A percentile compares a stretch with the other conserved stretches of the same genome.
Evolutionary conservation across 805 yeast species (phyloP).

Genomic region (Wickerhamomyces alni): DNA sequence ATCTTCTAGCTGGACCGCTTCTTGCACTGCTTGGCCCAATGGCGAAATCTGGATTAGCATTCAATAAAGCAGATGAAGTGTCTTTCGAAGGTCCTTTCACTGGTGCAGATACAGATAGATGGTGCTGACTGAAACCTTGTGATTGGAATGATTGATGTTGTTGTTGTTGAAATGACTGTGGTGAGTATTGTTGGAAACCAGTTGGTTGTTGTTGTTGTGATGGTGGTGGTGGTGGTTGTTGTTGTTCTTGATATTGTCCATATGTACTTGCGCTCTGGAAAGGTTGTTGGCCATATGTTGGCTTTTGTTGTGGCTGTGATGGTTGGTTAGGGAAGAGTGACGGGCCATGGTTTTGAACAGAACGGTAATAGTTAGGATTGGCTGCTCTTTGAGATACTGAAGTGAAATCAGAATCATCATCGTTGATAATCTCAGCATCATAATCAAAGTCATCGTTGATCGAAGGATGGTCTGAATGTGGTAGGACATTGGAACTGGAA

Average conservation of each 20-base stretch:
- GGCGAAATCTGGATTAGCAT: slow-evolving; percentile 44
- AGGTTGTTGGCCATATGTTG: background rate
- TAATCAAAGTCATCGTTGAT: slow-evolving; percentile 12
- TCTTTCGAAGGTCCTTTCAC: slow-evolving; percentile 10
- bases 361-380: slow-evolving; percentile 48
- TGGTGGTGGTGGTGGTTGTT: too few species aligned
- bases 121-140: too few species aligned
- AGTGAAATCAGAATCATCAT: slow-evolving; percentile 57
- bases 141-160: background rate
- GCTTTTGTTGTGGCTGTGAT: slow-evolving; percentile 6
- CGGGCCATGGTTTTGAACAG: slow-evolving; percentile 24
- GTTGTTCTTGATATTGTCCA: too few species aligned
- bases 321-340: slow-evolving; percentile 18
- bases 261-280: too few species aligned
- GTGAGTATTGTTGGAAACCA: too few species aligned
- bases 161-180: too few species aligned
- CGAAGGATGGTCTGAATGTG: slow-evolving; percentile 6
- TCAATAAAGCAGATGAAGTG: slow-evolving; percentile 37
- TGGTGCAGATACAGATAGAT: slow-evolving; percentile 2
- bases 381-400: slow-evolving; percentile 74
- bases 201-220: slow-evolving; percentile 1
- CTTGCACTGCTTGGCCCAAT: slow-evolving; percentile 18
- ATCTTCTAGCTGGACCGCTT: slow-evolving; percentile 3
- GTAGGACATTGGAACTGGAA: slow-evolving; percentile 2
- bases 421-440: slow-evolving; percentile 18